Evolutionary conservation across 2,329 filamentous ascomycete species (phyloP).

Genomic region (Diplocarpon rosae): DNA sequence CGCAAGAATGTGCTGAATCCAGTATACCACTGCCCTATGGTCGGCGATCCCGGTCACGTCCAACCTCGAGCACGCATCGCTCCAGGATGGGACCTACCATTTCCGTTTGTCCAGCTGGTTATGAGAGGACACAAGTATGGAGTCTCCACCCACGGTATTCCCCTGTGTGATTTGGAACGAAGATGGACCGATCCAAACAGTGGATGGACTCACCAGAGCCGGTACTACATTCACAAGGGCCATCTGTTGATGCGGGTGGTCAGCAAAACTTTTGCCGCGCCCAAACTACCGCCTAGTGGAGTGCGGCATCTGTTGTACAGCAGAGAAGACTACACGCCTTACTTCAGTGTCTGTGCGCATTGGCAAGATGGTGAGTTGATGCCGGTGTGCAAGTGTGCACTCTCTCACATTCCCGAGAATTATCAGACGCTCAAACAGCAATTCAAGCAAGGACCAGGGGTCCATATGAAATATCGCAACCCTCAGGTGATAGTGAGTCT

Average conservation of each 20-base stretch:
- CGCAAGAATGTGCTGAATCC: slow-evolving; percentile 43
- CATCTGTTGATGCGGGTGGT: slow-evolving; percentile 47
- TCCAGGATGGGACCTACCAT: slow-evolving; percentile 43
- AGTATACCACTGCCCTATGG: slow-evolving; percentile 43
- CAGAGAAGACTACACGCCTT: slow-evolving; percentile 48
- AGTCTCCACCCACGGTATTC: slow-evolving; percentile 35
- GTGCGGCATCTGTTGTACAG: slow-evolving; percentile 47
- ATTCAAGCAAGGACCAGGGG: slow-evolving; percentile 21
- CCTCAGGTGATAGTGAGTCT: slow-evolving; percentile 37
- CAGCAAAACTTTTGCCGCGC: slow-evolving; percentile 40
- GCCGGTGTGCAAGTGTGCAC: slow-evolving; percentile 48
- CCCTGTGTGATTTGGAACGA: slow-evolving; percentile 35
- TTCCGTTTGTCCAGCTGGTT: slow-evolving; percentile 47
- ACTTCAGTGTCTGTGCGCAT: slow-evolving; percentile 50
- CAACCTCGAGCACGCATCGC: slow-evolving; percentile 42
- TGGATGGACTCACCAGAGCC: slow-evolving; percentile 43
- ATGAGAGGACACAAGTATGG: slow-evolving; percentile 38
- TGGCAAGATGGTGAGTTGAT: slow-evolving; percentile 52
- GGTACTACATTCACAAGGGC: slow-evolving; percentile 41
- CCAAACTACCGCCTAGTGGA: slow-evolving; percentile 38
- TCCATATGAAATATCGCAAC: slow-evolving; percentile 11
- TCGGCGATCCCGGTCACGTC: slow-evolving; percentile 34
- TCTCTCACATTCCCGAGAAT: slow-evolving; percentile 42
- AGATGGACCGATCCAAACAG: slow-evolving; percentile 39
- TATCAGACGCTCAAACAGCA: slow-evolving; percentile 28